Base-by-base conservation (phyloP, 176 grass and related monocot species). In the Pontederia crassipes region DNA sequence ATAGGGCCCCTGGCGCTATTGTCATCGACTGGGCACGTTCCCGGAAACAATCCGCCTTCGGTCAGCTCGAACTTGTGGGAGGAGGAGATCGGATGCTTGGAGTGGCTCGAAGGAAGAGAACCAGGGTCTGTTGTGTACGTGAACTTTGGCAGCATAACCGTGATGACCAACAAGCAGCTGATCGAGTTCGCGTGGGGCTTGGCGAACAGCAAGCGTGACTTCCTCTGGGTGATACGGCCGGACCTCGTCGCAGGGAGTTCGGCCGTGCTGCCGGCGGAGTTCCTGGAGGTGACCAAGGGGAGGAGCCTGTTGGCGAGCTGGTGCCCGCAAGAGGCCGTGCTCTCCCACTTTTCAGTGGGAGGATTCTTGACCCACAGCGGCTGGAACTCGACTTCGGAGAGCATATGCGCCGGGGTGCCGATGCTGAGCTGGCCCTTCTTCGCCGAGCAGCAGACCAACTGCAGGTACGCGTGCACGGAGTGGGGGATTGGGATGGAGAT, bases 401-500 rank as follows among this genome's bases (percentile, higher is more conserved):
- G 66, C 35, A 67, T 67, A 12, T n/a, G 49, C 52, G n/a, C 29
- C 28, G 66, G 66, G 16, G 66, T 68, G 66, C 8, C 66, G 52
- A 56, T 46, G 66, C 15, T 68, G 32, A 13, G 13, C 8, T 68
- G 66, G 66, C 66, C 66, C 8, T 68, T 68, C 66, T 68, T 68
- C 52, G 66, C 66, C 4, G 65, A 68, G 65, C 65, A 68, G 28
- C 65, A 55, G 51, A 68, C 65, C n/a, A 68, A 68, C 29, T 68
- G 65, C 14, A n/a, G 65, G 28, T 68, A 68, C 52, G 65, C 28
- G 27, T 68, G 65, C 65, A 46, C 51, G 2, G 65, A 68, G n/a
- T 68, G 66, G 66, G 66, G 66, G 8, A 46, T 46, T 2, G 66
- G 66, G 1, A 68, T 68, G 66, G 66, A 68, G 66, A 68, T 68